phyloP scores from a whole-genome alignment of 2,329 filamentous ascomycete genomes.

The Arthrobotrys entomopaga region DNA sequence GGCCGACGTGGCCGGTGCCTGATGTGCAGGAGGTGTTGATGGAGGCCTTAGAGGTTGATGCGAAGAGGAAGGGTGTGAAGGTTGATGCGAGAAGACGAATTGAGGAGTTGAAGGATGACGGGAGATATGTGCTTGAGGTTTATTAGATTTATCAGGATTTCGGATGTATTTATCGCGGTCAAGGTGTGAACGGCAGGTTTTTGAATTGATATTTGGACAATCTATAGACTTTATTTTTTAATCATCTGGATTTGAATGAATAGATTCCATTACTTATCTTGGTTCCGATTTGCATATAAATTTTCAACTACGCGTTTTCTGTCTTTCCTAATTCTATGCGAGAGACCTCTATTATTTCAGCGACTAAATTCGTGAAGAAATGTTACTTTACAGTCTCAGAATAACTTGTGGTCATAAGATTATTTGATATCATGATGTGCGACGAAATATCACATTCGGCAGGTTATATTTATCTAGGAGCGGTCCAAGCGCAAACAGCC shows the following conservation, averaged over 20 bases:
- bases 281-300: too few relatives aligned
- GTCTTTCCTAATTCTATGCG: too few relatives aligned
- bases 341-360: too few relatives aligned
- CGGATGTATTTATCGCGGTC: neutral
- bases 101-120: slow-evolving; percentile 94
- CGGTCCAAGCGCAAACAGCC: too few relatives aligned
- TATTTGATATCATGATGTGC: too few relatives aligned
- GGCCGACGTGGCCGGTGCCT: slow-evolving; percentile 97
- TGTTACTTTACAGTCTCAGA: too few relatives aligned
- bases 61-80: slow-evolving; percentile 77
- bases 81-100: slow-evolving; percentile 89
- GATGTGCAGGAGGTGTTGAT: slow-evolving; percentile 93
- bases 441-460: too few relatives aligned
- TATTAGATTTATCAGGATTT: slow-evolving; percentile 70
- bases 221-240: neutral
- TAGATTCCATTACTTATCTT: too few relatives aligned
- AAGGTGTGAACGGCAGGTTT: neutral
- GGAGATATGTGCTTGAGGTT: slow-evolving; percentile 94
- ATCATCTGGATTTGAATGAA: neutral
- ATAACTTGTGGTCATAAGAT: too few relatives aligned
- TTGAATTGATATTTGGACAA: neutral
- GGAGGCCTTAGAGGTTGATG: slow-evolving; percentile 86
- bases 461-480: too few relatives aligned
- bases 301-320: too few relatives aligned
- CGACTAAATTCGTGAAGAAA: too few relatives aligned